A percentile compares a stretch with the other conserved stretches of the same genome.
Evolutionary conservation across 228 moss, liverwort and hornwort species (phyloP).

Genomic region (Sphagnum fallax): DNA sequence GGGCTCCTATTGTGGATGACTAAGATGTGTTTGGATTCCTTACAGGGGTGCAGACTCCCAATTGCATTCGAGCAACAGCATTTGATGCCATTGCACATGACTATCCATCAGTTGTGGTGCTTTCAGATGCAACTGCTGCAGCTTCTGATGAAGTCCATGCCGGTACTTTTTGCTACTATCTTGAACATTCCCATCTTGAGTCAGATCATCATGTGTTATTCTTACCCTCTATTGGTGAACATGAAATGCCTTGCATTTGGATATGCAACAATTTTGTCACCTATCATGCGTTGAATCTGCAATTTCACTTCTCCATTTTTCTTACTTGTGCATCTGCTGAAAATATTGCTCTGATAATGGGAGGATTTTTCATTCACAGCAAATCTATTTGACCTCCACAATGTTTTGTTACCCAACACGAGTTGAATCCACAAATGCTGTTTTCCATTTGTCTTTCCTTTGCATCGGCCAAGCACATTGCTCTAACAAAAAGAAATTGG

Average conservation of each 20-base stretch:
- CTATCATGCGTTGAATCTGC: background rate
- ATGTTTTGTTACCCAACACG: background rate
- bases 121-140: slow-evolving; percentile 79
- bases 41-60: slow-evolving; percentile 90
- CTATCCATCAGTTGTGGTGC: slow-evolving; percentile 66
- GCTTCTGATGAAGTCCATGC: slow-evolving; percentile 59
- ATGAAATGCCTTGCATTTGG: background rate
- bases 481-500: background rate
- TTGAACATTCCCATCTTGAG: background rate
- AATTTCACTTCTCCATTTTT: background rate
- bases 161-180: slow-evolving; percentile 26
- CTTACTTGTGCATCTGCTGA: no score
- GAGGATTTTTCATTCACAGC: background rate
- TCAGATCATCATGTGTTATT: background rate
- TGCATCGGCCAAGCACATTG: background rate
- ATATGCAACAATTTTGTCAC: background rate
- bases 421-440: background rate
- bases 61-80: slow-evolving; percentile 91
- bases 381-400: background rate
- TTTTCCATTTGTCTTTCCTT: background rate
- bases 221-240: background rate
- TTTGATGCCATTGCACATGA: slow-evolving; percentile 87
- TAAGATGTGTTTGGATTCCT: no score
- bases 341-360: no score
- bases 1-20: no score